Conservation (phyloP, 2,329 filamentous ascomycete species). For the Arthroderma sp. region DNA sequence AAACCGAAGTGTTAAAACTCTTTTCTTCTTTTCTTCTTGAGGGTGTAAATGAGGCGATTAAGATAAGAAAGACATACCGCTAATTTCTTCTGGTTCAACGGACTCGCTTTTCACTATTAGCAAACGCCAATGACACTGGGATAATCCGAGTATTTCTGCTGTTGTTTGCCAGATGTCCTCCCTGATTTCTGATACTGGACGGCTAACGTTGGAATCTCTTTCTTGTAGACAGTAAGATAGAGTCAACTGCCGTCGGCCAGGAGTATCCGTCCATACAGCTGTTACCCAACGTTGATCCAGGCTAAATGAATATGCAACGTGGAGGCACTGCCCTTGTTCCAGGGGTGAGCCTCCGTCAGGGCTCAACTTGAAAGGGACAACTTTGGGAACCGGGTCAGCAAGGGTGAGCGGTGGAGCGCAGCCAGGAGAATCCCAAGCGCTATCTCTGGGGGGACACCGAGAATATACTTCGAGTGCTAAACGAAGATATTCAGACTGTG, state of each 20-base stretch:
- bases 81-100: slow-evolving; percentile 39
- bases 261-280: slow-evolving; percentile 47
- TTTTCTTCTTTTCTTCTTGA: too few species aligned
- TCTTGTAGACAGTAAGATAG: slow-evolving; percentile 42
- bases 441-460: slow-evolving; percentile 38
- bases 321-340: slow-evolving; percentile 44
- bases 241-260: slow-evolving; percentile 40
- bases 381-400: slow-evolving; percentile 39
- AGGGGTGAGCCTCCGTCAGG: slow-evolving; percentile 42
- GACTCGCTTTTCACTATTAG: slow-evolving; percentile 41
- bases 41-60: background rate
- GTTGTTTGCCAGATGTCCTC: slow-evolving; percentile 47
- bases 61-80: slow-evolving; percentile 23
- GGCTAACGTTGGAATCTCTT: slow-evolving; percentile 19
- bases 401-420: slow-evolving; percentile 42
- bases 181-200: slow-evolving; percentile 37
- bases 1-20: background rate
- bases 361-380: slow-evolving; percentile 42
- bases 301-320: slow-evolving; percentile 46
- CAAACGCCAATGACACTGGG: slow-evolving; percentile 42
- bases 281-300: slow-evolving; percentile 45
- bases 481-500: slow-evolving; percentile 34
- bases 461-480: slow-evolving; percentile 47
- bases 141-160: slow-evolving; percentile 39
- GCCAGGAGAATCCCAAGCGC: slow-evolving; percentile 25